These are phyloP conservation scores for Penicillium odoratum DNA, from an alignment of 495 filamentous ascomycete species.

Conservation along the genomic window DNA sequence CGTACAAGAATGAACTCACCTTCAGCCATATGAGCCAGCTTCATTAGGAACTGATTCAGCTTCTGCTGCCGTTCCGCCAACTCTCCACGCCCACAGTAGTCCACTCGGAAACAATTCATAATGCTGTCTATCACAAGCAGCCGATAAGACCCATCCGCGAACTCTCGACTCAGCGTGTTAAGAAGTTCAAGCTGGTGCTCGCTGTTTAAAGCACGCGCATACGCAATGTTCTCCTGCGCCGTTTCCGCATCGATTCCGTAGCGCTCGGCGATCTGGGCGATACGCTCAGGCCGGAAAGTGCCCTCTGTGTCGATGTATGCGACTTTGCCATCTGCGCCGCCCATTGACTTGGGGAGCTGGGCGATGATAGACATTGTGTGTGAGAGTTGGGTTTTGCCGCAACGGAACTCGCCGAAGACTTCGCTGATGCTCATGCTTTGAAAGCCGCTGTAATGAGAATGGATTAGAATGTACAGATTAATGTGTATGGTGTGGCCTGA, in stretches of 20 bases:
- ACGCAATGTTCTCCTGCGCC: constrained; percentile 74
- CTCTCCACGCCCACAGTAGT: constrained; percentile 73
- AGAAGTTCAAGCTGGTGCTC: constrained; percentile 75
- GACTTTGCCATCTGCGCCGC: constrained; percentile 75
- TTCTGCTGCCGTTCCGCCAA: constrained; percentile 77
- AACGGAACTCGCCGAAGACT: constrained; percentile 72
- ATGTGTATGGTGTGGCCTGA: background rate
- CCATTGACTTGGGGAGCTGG: constrained; percentile 59
- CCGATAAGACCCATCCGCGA: constrained; percentile 67
- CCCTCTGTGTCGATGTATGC: constrained; percentile 83
- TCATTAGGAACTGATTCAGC: constrained; percentile 68
- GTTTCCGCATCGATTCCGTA: constrained; percentile 67
- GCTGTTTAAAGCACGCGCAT: constrained; percentile 70
- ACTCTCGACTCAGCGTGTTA: constrained; percentile 63
- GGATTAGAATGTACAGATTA: background rate
- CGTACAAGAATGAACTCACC: constrained; percentile 35
- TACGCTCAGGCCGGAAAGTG: constrained; percentile 73
- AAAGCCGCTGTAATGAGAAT: constrained; percentile 57
- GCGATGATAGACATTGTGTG: constrained; percentile 71
- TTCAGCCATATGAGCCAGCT: constrained; percentile 72
- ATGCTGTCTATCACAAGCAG: constrained; percentile 77
- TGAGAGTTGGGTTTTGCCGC: constrained; percentile 72
- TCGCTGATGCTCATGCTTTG: constrained; percentile 81
- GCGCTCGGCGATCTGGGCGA: constrained; percentile 71
- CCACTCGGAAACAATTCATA: constrained; percentile 76